These are phyloP conservation scores for Fraxinus quadrangulata DNA, from an alignment of 257 asterid species.

Conservation along the genomic window DNA sequence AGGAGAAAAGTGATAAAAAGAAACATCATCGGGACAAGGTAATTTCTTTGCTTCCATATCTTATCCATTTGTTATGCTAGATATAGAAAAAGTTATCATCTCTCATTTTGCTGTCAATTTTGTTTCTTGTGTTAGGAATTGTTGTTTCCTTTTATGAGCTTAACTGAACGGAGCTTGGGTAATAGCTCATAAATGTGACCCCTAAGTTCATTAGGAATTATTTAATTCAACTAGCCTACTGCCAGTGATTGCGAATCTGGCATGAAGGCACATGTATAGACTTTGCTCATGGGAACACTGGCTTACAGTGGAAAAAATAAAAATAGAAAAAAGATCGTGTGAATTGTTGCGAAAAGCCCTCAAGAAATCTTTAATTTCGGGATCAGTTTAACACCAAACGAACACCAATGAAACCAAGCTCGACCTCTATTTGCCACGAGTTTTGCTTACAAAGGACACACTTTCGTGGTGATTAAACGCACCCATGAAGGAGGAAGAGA, in stretches of 20 bases:
- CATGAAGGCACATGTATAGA: background rate
- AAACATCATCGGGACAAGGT: slow-evolving; percentile 74
- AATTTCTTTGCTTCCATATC: slow-evolving; percentile 12
- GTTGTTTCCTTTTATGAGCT: slow-evolving; percentile 4
- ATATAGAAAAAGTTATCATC: background rate
- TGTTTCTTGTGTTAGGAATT: background rate
- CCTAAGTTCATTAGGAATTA: background rate
- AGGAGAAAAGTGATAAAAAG: slow-evolving; percentile 52
- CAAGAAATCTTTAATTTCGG: too few species aligned
- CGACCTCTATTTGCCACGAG: too few species aligned
- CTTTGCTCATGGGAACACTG: background rate
- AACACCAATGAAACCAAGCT: too few species aligned
- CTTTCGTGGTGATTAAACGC: too few species aligned
- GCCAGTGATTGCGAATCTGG: background rate
- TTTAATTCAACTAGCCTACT: background rate
- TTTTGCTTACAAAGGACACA: too few species aligned
- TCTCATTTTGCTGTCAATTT: background rate
- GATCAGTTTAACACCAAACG: too few species aligned
- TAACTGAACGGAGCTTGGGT: slow-evolving; percentile 1
- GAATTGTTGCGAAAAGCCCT: too few species aligned
- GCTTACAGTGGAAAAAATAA: background rate
- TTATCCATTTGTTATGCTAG: slow-evolving; percentile 9
- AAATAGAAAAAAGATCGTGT: background rate
- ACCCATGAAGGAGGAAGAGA: too few species aligned
- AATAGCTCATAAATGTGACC: background rate